Evolutionary conservation across 2,329 filamentous ascomycete species (phyloP), one percentile per base, ranked within the genome.

Genomic region (Colletotrichum lupini): DNA sequence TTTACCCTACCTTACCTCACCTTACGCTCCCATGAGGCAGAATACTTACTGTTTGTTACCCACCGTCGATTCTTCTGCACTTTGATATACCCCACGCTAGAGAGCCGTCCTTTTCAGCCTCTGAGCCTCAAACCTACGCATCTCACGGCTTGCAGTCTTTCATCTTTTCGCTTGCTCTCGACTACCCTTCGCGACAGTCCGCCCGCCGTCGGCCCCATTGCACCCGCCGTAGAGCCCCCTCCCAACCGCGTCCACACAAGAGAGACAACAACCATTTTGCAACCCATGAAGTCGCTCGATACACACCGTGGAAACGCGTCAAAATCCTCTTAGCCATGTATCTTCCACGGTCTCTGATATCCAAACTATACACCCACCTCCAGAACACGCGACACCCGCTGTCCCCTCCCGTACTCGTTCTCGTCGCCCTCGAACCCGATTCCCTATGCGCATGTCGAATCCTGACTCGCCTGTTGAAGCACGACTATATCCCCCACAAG

Each of bases 401-500:
- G 64, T 97, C 95, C 22, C 94, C 96, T 52, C 95, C 95, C 0
- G 95, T 98, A 67, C 89, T 98, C 30, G 91, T 99, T 75, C 93
- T 99, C 69, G 95, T 95, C 76, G 94, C 96, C 46, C 93, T 98
- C 81, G 96, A 98, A 80, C 95, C 97, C 68, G 97, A 99, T 85
- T 94, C 97, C 75, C 91, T 99, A 75, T 98, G 96, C 83, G 97
- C 95, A 75, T 97, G 95, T 82, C 95, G 95, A 74, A 98, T 99
- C 74, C 91, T 99, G 60, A 97, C 96, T 3, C 90, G 93, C 63
- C 89, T 99, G n/a, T 88, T 99, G 74, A 98, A 97, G 84, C 93
- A 96, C 87, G 97, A 99, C 86, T 98, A 97, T 81, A 97, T 99
- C 77, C 94, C 93, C 16, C 96, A 98, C 86, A 98, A 98, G 84